These are phyloP conservation scores for Lathyrus oleraceus DNA, from an alignment of 306 rosid genomes.

Conservation along the genomic window DNA sequence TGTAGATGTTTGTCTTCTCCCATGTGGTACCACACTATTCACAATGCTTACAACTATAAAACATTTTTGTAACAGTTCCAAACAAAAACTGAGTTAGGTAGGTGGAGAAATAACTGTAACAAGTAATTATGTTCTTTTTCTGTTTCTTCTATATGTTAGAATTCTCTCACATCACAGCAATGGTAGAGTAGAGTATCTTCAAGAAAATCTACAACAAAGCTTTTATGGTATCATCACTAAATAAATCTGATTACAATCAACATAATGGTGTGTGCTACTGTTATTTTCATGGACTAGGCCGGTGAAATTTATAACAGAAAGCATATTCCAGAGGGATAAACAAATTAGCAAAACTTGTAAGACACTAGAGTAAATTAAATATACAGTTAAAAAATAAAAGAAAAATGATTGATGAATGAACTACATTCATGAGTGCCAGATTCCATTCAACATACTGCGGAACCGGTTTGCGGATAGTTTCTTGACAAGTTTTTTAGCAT, in stretches of 20 bases:
- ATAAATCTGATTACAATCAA: constrained; percentile 47
- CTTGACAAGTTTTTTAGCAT: constrained; percentile 83
- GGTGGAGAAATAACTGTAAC: constrained; percentile 38
- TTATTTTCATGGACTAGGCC: constrained; percentile 21
- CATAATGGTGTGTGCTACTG: constrained; percentile 43
- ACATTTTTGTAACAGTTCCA: constrained; percentile 10
- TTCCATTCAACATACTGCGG: constrained; percentile 70
- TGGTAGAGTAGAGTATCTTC: constrained; percentile 31
- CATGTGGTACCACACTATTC: constrained; percentile 51
- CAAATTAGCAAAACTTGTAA: constrained; percentile 48
- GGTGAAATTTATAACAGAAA: constrained; percentile 28
- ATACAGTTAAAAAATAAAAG: constrained; percentile 50
- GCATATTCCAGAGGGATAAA: constrained; percentile 25
- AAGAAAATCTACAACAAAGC: constrained; percentile 41
- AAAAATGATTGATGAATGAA: constrained; percentile 40
- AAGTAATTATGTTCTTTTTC: constrained; percentile 37
- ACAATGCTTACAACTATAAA: constrained; percentile 26
- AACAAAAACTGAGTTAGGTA: constrained; percentile 36
- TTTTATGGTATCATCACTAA: constrained; percentile 49
- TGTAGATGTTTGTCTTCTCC: constrained; percentile 34
- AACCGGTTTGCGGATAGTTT: constrained; percentile 74
- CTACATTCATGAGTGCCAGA: constrained; percentile 78
- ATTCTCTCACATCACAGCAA: constrained; percentile 34
- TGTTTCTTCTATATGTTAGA: constrained; percentile 7
- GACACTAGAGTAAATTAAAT: constrained; percentile 48